A percentile compares a stretch with the other conserved stretches of the same genome.
Conservation (phyloP, 2,329 filamentous ascomycete species). For the Alternaria panax region DNA sequence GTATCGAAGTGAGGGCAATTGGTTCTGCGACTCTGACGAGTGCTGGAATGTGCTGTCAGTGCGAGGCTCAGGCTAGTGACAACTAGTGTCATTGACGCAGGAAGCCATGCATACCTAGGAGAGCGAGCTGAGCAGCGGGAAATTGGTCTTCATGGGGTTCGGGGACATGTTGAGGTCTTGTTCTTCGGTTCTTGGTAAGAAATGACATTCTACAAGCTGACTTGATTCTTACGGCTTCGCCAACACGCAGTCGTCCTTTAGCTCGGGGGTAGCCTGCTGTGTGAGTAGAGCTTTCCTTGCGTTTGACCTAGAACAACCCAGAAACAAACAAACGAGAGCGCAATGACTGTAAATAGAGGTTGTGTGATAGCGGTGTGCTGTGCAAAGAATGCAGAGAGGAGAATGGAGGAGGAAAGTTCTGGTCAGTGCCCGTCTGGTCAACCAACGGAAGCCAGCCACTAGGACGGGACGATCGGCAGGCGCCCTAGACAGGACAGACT, state of each 20-base stretch:
- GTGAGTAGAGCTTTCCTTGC: conserved; percentile 23
- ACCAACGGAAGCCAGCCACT: conserved; percentile 11
- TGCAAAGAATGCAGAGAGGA: conserved; percentile 3
- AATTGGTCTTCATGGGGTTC: conserved; percentile 66
- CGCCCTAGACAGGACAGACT: conserved; percentile 11
- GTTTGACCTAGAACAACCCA: conserved; percentile 16
- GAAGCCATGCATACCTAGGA: conserved; percentile 75
- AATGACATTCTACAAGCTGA: conserved; percentile 62
- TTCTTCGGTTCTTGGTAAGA: conserved; percentile 63
- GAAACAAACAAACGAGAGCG: conserved; percentile 8
- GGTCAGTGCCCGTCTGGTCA: conserved; percentile 6
- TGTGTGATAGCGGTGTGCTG: conserved; percentile 4
- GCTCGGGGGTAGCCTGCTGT: conserved; percentile 16
- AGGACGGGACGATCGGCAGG: conserved; percentile 22
- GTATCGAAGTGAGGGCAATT: conserved; percentile 91
- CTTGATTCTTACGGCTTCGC: conserved; percentile 61
- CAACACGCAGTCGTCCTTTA: conserved; percentile 28
- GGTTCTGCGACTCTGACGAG: conserved; percentile 92
- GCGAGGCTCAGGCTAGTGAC: background rate
- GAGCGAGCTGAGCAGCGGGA: conserved; percentile 80
- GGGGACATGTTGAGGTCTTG: conserved; percentile 67
- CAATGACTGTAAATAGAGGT: conserved; percentile 7
- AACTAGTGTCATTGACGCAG: background rate
- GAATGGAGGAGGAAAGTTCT: conserved; percentile 17
- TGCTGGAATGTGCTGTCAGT: conserved; percentile 59